phyloP scores from a whole-genome alignment of 2,329 filamentous ascomycete genomes.

The Colletotrichum kahawae region DNA sequence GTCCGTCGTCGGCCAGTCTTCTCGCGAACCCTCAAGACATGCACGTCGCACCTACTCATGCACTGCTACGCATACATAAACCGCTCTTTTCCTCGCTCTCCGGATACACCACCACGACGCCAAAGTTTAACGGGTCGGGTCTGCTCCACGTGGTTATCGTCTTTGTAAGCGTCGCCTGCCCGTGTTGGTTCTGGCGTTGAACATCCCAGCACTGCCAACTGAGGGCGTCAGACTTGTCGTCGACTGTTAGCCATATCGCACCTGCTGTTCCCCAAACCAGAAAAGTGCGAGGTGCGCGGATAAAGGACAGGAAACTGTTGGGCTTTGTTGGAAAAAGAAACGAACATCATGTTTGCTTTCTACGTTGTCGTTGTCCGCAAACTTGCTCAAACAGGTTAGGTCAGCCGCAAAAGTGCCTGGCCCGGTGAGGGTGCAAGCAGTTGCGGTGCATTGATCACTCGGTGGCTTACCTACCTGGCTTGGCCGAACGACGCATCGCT shows the following conservation, averaged over 20 bases:
- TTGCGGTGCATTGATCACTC: slow-evolving; percentile 3
- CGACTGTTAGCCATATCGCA: not conserved
- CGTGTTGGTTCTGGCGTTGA: not conserved
- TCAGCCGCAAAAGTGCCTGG: slow-evolving; percentile 7
- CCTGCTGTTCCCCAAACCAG: not conserved
- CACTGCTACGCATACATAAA: slow-evolving; percentile 14
- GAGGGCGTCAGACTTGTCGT: not conserved
- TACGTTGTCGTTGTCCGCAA: slow-evolving; percentile 8
- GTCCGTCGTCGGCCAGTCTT: not conserved
- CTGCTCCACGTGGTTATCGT: not conserved
- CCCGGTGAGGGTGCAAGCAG: not conserved
- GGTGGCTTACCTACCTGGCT: not conserved
- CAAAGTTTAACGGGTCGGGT: not conserved
- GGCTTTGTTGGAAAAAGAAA: slow-evolving; percentile 12
- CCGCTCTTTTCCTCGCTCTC: not conserved
- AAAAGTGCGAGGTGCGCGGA: not conserved
- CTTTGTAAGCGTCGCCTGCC: not conserved
- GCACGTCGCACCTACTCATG: slow-evolving; percentile 10
- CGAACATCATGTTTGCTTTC: slow-evolving; percentile 1
- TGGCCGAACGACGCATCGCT: slow-evolving; percentile 10
- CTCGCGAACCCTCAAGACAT: not conserved
- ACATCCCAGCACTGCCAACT: not conserved
- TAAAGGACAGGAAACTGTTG: not conserved
- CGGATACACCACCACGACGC: not conserved
- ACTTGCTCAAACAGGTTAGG: slow-evolving; percentile 4